phyloP scores from a whole-genome alignment of 2,329 filamentous ascomycete species.

The Alternaria panax region DNA sequence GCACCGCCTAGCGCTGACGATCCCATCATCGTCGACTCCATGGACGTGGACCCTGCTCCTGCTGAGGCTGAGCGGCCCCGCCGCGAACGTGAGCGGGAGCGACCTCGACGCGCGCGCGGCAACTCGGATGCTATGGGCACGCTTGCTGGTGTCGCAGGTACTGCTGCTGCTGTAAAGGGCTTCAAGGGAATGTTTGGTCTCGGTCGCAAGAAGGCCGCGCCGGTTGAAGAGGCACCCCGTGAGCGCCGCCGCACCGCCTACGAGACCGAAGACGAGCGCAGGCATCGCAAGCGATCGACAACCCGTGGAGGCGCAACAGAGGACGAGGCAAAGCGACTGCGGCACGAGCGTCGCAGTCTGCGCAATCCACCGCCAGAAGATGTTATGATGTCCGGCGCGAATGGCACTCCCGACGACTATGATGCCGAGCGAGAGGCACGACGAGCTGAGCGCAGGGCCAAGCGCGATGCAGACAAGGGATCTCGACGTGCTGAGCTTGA shows the following conservation, averaged over 20 bases:
- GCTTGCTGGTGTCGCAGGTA: slow-evolving; percentile 39
- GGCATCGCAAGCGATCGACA: slow-evolving; percentile 48
- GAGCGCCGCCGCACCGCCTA: slow-evolving; percentile 44
- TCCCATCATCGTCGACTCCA: slow-evolving; percentile 51
- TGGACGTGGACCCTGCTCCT: slow-evolving; percentile 54
- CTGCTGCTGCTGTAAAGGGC: slow-evolving; percentile 57
- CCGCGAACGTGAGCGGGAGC: slow-evolving; percentile 50
- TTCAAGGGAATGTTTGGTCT: slow-evolving; percentile 63
- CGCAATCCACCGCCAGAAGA: slow-evolving; percentile 39
- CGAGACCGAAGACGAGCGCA: slow-evolving; percentile 49
- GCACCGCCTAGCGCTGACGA: slow-evolving; percentile 53
- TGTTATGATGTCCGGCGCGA: slow-evolving; percentile 35
- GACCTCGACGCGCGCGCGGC: slow-evolving; percentile 59
- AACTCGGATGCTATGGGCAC: slow-evolving; percentile 68
- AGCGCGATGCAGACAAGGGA: slow-evolving; percentile 47
- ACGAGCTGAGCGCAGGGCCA: slow-evolving; percentile 45
- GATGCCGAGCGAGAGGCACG: slow-evolving; percentile 50
- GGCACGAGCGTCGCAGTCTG: slow-evolving; percentile 47
- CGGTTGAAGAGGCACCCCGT: slow-evolving; percentile 38
- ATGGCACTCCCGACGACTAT: slow-evolving; percentile 37
- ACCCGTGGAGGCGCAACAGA: slow-evolving; percentile 45
- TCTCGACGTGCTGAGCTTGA: slow-evolving; percentile 43
- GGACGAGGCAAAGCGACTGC: slow-evolving; percentile 48
- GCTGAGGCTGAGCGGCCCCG: slow-evolving; percentile 53
- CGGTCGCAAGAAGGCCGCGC: slow-evolving; percentile 44